Evolutionary conservation across 768 basidiomycete species (phyloP).

Genomic region (Cubamyces sp.): DNA sequence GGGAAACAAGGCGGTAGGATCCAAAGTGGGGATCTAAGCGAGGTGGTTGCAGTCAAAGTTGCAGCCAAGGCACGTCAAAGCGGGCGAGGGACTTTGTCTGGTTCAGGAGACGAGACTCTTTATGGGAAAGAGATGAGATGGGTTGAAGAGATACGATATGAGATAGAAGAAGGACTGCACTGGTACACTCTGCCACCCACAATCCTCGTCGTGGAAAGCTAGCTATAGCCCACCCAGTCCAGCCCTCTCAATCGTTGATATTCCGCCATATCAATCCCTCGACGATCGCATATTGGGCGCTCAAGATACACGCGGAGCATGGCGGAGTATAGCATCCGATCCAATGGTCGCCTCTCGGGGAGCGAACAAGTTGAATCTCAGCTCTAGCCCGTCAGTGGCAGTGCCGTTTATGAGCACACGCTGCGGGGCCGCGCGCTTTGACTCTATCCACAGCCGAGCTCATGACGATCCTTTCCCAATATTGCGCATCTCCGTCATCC

Average conservation of each 20-base stretch:
- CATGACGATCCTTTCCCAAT: too few relatives aligned
- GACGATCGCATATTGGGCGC: too few relatives aligned
- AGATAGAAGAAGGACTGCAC: slow-evolving; percentile 14
- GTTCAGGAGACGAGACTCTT: background rate
- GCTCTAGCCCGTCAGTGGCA: background rate
- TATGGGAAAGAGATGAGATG: background rate
- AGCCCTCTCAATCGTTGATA: too few relatives aligned
- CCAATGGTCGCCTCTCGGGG: too few relatives aligned
- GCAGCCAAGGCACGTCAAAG: slow-evolving; percentile 10
- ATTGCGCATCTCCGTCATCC: too few relatives aligned
- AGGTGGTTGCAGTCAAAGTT: slow-evolving; percentile 1
- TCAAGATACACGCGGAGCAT: background rate
- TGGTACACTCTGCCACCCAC: slow-evolving; percentile 17
- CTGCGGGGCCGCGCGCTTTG: too few relatives aligned
- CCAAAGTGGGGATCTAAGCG: slow-evolving; percentile 17
- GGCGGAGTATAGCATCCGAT: too few relatives aligned
- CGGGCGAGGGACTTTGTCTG: slow-evolving; percentile 4
- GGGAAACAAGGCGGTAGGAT: slow-evolving; percentile 6
- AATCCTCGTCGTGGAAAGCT: slow-evolving; percentile 1
- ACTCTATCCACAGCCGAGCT: too few relatives aligned
- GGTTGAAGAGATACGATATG: background rate
- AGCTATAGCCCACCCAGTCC: background rate
- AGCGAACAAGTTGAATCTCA: background rate
- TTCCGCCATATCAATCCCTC: background rate
- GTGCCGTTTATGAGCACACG: background rate